Evolutionary conservation across 768 basidiomycete genomes (phyloP), one percentile per base, ranked within the genome.

Genomic region (Collybia sordida): DNA sequence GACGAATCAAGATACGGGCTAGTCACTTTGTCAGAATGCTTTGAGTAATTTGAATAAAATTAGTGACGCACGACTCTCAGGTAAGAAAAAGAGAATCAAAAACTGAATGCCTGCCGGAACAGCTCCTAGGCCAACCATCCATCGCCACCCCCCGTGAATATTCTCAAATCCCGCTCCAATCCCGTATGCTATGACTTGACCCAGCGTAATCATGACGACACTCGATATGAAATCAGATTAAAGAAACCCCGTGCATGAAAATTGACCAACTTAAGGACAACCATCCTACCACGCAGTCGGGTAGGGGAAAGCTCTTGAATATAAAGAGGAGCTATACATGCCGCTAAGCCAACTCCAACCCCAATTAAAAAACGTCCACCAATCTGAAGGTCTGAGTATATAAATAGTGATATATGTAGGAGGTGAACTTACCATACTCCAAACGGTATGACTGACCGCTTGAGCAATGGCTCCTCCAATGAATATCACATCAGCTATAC

Each of bases 261-360:
- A 25, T 27, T 4, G 7, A 62, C 66, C 19, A 24, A 72, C 72
- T 92, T 92, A 46, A 91, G 71, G 9, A 88, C 86, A 3, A 90
- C 89, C 80, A 92, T 82, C 27, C 86, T 74, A 4, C 89, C 90
- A 4, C 89, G 75, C 22, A 86, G 73, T 6, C 81, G 72, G 6
- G 88, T 89, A 0, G 88, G 89, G 0, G 88, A 82, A 18, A 92
- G 76, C 64, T 93, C 90, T 61, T 90, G 88, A 43, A 93, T 90
- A 62, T 92, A 91, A 4, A 92, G 73, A 8, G 90, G 88, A 0
- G 89, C 86, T 45, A 90, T 79, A 55, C 89, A 89, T 3, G 86
- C 81, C 15, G 90, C 89, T 1, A 88, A 67, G 2, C 88, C 88
- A 1, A 90, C 88, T 15, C 85, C 88, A 23, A 82, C 61, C 11